phyloP scores from a whole-genome alignment of 257 asterid species.

The Nemophila menziesii region DNA sequence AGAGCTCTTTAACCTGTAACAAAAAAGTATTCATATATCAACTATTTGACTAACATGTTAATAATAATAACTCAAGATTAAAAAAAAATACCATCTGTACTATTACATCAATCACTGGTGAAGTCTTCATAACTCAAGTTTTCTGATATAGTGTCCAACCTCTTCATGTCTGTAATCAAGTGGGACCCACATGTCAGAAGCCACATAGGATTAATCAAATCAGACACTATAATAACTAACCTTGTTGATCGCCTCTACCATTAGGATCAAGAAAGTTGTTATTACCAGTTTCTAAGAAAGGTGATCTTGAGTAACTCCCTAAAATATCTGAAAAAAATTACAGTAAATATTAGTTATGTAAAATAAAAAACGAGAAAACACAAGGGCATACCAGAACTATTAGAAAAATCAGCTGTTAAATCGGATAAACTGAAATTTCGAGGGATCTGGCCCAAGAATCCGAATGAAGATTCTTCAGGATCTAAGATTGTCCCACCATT shows the following conservation, averaged over 20 bases:
- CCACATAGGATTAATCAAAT: neutral
- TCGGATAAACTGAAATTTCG: conserved; percentile 85
- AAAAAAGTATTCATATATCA: neutral
- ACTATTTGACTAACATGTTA: neutral
- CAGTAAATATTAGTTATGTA: no score
- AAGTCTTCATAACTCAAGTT: conserved; percentile 46
- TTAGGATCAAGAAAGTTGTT: conserved; percentile 40
- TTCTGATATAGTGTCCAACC: conserved; percentile 47
- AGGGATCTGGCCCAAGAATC: conserved; percentile 78
- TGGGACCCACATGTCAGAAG: conserved; percentile 7
- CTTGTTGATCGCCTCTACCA: conserved; percentile 43
- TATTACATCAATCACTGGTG: conserved; percentile 29
- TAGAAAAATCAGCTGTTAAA: conserved; percentile 69
- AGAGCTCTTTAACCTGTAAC: conserved; percentile 3
- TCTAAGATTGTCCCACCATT: conserved; percentile 40
- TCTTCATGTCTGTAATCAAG: conserved; percentile 31
- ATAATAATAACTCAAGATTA: neutral
- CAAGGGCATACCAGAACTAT: conserved; percentile 49
- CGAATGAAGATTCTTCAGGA: conserved; percentile 39
- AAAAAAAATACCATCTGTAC: conserved; percentile 13
- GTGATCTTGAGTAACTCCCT: conserved; percentile 66
- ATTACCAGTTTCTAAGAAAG: conserved; percentile 48
- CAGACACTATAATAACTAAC: conserved; percentile 21
- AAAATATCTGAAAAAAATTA: conserved; percentile 56
- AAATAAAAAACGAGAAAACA: neutral